Evolutionary conservation across 306 rosid species (phyloP), one percentile per base, ranked within the genome.

Genomic region (Biancaea sappan): DNA sequence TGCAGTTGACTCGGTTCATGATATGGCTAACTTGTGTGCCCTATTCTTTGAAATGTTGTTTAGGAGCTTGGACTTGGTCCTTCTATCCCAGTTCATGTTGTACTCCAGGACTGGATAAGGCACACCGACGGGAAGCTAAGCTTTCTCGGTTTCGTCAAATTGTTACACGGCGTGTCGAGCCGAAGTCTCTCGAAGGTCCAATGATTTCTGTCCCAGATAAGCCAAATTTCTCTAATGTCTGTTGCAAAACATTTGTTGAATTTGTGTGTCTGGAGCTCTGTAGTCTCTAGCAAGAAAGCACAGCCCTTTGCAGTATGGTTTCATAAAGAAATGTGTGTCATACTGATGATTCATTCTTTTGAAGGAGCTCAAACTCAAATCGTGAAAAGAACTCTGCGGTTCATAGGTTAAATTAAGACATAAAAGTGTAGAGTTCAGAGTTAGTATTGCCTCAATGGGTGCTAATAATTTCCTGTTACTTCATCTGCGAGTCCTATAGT

Each of bases 21-120:
- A 35, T 69, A 74, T 52, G 46, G 21, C 84, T 74, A 66, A 77
- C 40, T 64, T 25, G 56, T 28, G 2, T 24, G 4, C 47, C 52
- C 41, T 70, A 16, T 69, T 69, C 4, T 50, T 43, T 19, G 34
- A 67, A 85, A 25, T 34, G 54, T 71, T 68, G 75, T 79, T 58
- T 81, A 92, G 99, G 98, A 95, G 85, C 98, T 90, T 44, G 98
- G 98, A 56, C 98, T 95, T 34, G 98, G 99, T 43, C 99, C 99
- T 18, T 89, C 97, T n/a, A 92, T 94, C 77, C 99, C 98, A 0
- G 87, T 94, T 73, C 99, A 88, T 22, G 96, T 86, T 14, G 97
- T 94, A 82, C 97, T 94, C 25, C 97, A 87, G 41, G 99, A 95
- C 81, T 95, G 98, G 99, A 92, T 95, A 72, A 85, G 96, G 73